Percentiles rank a stretch among this genome's conserved stretches.
Conservation (phyloP, 2,329 filamentous ascomycete species). For the Ampelomyces quisqualis region DNA sequence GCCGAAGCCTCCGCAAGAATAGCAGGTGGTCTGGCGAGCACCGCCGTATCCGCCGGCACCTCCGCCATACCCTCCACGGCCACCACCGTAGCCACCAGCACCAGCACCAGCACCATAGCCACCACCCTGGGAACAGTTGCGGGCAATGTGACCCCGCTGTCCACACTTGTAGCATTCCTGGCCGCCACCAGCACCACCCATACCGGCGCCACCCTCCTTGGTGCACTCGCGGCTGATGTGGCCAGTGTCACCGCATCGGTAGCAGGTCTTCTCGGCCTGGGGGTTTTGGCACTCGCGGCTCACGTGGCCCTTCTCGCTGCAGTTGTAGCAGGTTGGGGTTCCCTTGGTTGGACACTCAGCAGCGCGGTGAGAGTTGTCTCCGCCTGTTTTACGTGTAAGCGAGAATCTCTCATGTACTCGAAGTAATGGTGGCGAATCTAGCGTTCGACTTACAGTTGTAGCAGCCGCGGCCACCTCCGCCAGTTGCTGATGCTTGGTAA, state of each 20-base stretch:
- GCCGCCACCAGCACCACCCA: constrained; percentile 48
- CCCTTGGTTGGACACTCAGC: constrained; percentile 55
- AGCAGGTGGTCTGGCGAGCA: constrained; percentile 68
- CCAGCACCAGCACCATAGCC: constrained; percentile 40
- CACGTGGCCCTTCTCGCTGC: constrained; percentile 52
- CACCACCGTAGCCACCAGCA: constrained; percentile 51
- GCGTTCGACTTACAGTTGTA: constrained; percentile 44
- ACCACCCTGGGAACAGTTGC: constrained; percentile 74
- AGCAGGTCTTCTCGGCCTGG: constrained; percentile 77
- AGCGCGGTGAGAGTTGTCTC: constrained; percentile 52
- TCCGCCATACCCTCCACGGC: constrained; percentile 46
- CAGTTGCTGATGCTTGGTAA: constrained; percentile 39
- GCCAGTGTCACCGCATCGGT: constrained; percentile 75
- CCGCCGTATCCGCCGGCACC: constrained; percentile 52
- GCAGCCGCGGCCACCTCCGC: constrained; percentile 44
- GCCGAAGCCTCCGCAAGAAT: constrained; percentile 94
- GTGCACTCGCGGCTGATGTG: constrained; percentile 90
- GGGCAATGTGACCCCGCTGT: constrained; percentile 93
- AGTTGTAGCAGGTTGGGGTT: constrained; percentile 52
- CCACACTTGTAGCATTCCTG: constrained; percentile 97
- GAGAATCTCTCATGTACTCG: no score
- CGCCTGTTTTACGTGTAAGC: constrained; percentile 42
- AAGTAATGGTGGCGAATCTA: constrained; percentile 5
- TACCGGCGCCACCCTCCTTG: constrained; percentile 53
- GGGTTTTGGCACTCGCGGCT: constrained; percentile 87